Evolutionary conservation across 2,329 filamentous ascomycete genomes (phyloP).

Genomic region (Neonectria magnoliae): DNA sequence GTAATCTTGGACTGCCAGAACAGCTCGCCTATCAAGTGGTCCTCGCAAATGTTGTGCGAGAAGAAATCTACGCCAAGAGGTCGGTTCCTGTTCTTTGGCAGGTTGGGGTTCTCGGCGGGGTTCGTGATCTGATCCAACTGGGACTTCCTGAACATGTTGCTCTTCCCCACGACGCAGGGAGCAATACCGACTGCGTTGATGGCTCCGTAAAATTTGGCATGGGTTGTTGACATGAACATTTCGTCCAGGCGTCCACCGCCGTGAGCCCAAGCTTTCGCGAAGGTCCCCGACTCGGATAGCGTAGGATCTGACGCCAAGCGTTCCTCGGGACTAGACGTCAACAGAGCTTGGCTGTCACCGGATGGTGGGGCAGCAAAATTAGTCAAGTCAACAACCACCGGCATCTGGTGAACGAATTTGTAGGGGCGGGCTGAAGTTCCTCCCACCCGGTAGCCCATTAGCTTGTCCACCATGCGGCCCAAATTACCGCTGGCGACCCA

Average conservation of each 20-base stretch:
- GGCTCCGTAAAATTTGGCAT: slow-evolving; percentile 97
- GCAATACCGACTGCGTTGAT: slow-evolving; percentile 94
- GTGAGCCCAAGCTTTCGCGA: slow-evolving; percentile 48
- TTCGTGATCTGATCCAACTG: slow-evolving; percentile 82
- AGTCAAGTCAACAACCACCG: slow-evolving; percentile 82
- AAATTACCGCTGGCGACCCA: slow-evolving; percentile 85
- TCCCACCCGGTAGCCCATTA: slow-evolving; percentile 72
- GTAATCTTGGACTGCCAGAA: slow-evolving; percentile 79
- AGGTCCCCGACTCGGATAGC: slow-evolving; percentile 27
- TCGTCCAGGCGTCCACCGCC: slow-evolving; percentile 91
- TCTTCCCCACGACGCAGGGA: slow-evolving; percentile 95
- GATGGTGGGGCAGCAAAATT: slow-evolving; percentile 38
- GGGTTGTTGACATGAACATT: slow-evolving; percentile 90
- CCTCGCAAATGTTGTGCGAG: slow-evolving; percentile 95
- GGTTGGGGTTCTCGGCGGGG: slow-evolving; percentile 56
- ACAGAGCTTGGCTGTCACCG: slow-evolving; percentile 41
- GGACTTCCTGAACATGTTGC: slow-evolving; percentile 96
- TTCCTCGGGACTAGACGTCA: slow-evolving; percentile 49
- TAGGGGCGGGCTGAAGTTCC: slow-evolving; percentile 66
- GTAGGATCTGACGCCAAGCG: slow-evolving; percentile 32
- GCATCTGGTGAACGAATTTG: slow-evolving; percentile 96
- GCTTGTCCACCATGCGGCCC: slow-evolving; percentile 87
- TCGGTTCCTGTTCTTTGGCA: slow-evolving; percentile 53
- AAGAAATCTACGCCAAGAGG: slow-evolving; percentile 87
- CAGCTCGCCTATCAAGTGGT: slow-evolving; percentile 92